A percentile compares a stretch with the other conserved stretches of the same genome.
Conservation (phyloP, 306 rosid genomes). For the Rosa chinensis region DNA sequence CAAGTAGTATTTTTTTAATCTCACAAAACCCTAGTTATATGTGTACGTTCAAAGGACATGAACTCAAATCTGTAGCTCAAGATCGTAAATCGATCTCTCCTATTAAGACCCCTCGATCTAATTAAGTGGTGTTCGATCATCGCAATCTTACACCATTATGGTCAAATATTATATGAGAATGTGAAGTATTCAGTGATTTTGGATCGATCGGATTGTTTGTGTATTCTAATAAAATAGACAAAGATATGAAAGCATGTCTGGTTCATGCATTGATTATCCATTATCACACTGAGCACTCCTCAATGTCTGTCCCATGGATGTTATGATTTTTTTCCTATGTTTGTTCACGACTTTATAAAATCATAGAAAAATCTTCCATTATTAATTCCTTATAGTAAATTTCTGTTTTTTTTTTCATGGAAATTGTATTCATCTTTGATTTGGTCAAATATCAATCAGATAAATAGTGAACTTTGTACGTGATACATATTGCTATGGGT, state of each 20-base stretch:
- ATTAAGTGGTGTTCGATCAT: conserved; percentile 7
- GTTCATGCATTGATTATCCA: conserved; percentile 46
- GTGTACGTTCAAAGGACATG: not conserved
- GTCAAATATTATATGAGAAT: not conserved
- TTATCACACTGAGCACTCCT: conserved; percentile 17
- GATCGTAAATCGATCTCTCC: not conserved
- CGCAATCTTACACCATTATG: not conserved
- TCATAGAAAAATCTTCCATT: not conserved
- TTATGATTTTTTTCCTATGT: not conserved
- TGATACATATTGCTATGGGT: not conserved
- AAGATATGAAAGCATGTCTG: conserved; percentile 41
- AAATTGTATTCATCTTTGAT: not conserved
- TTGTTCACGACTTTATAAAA: not conserved
- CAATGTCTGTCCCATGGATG: conserved; percentile 35
- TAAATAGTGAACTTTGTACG: not conserved
- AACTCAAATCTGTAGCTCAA: not conserved
- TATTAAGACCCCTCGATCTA: not conserved
- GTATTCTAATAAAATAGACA: conserved; percentile 15
- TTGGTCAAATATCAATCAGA: not conserved
- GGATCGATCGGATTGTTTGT: not conserved
- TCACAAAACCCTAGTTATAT: not conserved
- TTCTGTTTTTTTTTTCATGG: not conserved
- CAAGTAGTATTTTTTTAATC: not conserved
- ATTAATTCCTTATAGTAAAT: not conserved
- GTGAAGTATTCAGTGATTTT: conserved; percentile 10